phyloP scores from a whole-genome alignment of 2,329 filamentous ascomycete species.

The Hawksworthiomyces lignivorus region DNA sequence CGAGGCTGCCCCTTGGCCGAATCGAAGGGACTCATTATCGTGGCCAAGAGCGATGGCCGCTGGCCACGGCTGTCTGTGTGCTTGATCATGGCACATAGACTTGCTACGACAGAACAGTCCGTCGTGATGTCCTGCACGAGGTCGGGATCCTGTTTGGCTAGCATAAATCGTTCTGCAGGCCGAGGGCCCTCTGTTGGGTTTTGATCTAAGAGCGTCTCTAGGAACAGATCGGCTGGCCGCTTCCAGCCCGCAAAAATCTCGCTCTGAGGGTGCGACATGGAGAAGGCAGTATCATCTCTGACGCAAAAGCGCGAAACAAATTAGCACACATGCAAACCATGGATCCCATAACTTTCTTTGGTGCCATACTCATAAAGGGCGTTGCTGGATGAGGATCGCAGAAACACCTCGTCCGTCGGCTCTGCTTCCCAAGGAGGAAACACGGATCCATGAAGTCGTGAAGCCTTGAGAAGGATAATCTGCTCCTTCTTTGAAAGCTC shows the following conservation, averaged over 20 bases:
- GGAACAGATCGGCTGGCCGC: constrained; percentile 62
- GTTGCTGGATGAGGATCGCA: constrained; percentile 35
- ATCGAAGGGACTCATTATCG: constrained; percentile 68
- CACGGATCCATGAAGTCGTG: constrained; percentile 70
- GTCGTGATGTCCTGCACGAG: constrained; percentile 93
- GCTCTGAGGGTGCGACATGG: constrained; percentile 66
- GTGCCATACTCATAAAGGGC: constrained; percentile 58
- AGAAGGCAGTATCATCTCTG: constrained; percentile 62
- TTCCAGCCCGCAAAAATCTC: constrained; percentile 80
- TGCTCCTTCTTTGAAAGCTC: constrained; percentile 62
- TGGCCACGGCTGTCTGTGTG: constrained; percentile 37
- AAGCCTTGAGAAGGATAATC: constrained; percentile 67
- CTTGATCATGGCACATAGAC: constrained; percentile 74
- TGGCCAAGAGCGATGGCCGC: constrained; percentile 59
- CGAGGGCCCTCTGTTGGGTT: constrained; percentile 3
- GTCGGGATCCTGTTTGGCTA: constrained; percentile 54
- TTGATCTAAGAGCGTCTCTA: constrained; percentile 20
- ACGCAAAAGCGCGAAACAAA: background rate
- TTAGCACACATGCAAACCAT: too few species aligned
- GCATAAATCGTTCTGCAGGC: constrained; percentile 17
- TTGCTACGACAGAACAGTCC: constrained; percentile 95
- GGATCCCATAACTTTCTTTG: too few species aligned
- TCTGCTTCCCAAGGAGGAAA: constrained; percentile 78
- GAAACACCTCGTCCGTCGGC: constrained; percentile 56
- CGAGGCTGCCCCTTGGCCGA: constrained; percentile 46